Conservation (phyloP, 1,284 basidiomycete species). For the Meira nashicola region DNA sequence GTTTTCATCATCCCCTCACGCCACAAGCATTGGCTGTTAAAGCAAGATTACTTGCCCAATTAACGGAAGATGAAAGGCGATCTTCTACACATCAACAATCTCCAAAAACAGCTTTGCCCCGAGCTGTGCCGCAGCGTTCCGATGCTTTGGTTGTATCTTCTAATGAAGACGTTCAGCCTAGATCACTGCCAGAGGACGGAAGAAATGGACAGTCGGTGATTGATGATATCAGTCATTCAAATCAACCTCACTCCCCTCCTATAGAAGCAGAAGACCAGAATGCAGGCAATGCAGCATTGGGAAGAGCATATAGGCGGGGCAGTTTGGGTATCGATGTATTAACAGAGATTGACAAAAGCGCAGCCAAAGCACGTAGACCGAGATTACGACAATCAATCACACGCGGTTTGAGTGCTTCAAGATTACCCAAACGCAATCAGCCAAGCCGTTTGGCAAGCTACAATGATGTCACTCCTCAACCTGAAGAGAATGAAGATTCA, state of each 20-base stretch:
- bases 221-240: background rate
- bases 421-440: background rate
- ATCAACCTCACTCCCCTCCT: background rate
- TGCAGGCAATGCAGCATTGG: background rate
- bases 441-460: background rate
- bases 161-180: slow-evolving; percentile 13
- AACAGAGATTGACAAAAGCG: slow-evolving; percentile 25
- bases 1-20: background rate
- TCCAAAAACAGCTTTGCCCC: background rate
- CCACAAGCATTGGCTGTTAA: background rate
- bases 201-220: background rate
- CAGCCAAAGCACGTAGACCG: slow-evolving; percentile 18
- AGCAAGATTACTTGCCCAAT: background rate
- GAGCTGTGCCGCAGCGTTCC: background rate
- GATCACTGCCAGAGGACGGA: slow-evolving; percentile 29
- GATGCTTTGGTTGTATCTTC: background rate
- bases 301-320: slow-evolving; percentile 3
- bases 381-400: slow-evolving; percentile 16
- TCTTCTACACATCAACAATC: background rate
- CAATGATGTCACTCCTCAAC: background rate
- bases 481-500: background rate
- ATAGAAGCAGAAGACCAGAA: background rate
- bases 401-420: too few relatives aligned
- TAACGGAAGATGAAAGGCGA: background rate
- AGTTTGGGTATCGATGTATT: slow-evolving; percentile 35